These are phyloP conservation scores for Ustilago trichophora DNA, from an alignment of 1,284 basidiomycete genomes.

Conservation along the genomic window DNA sequence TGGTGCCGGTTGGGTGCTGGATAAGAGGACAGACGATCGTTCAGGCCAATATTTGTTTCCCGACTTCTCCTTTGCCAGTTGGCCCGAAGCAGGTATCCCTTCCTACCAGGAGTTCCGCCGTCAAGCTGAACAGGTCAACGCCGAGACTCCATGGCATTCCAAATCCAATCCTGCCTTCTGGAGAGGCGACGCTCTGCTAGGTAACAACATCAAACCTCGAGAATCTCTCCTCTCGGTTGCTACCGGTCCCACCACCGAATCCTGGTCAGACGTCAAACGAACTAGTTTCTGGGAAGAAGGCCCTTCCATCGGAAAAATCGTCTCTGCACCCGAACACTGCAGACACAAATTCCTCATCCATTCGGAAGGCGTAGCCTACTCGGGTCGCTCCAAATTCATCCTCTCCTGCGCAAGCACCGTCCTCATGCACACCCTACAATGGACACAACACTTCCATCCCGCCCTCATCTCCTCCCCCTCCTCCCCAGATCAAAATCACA, in stretches of 20 bases:
- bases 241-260: conserved; percentile 14
- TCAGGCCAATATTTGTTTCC: conserved; percentile 41
- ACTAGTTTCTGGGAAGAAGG: conserved; percentile 46
- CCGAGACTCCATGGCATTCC: conserved; percentile 23
- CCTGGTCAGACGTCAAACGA: conserved; percentile 45
- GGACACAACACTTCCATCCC: conserved; percentile 57
- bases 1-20: conserved; percentile 45
- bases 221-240: conserved; percentile 21
- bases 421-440: conserved; percentile 43
- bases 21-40: conserved; percentile 21
- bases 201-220: conserved; percentile 17
- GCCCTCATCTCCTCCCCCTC: conserved; percentile 21
- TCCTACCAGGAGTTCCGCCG: conserved; percentile 42
- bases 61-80: conserved; percentile 49
- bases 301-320: conserved; percentile 20
- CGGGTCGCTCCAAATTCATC: conserved; percentile 49
- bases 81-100: conserved; percentile 52
- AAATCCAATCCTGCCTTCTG: conserved; percentile 40
- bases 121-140: conserved; percentile 22
- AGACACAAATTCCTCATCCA: conserved; percentile 51
- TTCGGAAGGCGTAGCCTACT: conserved; percentile 54
- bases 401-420: conserved; percentile 39
- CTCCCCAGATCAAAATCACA: conserved; percentile 22
- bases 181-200: conserved; percentile 28
- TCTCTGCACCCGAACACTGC: conserved; percentile 41